Evolutionary conservation across 2,329 filamentous ascomycete species (phyloP), one percentile per base, ranked within the genome.

Genomic region (Exophiala alcalophila): DNA sequence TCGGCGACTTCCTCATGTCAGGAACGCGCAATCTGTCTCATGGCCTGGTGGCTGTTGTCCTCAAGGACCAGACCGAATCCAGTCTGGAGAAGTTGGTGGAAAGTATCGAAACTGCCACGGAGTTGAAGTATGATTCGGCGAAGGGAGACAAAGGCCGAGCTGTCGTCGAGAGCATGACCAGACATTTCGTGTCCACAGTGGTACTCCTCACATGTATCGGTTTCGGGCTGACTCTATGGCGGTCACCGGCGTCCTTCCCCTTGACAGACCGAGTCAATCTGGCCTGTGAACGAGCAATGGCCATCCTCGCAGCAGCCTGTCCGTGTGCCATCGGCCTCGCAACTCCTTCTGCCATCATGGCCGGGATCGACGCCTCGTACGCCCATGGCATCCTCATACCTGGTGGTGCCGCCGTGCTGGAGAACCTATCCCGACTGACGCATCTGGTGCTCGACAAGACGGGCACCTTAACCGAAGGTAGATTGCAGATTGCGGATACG

Each of bases 381-480:
- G 20, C 34, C 0, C 16, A 33, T 3, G 47, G 47, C 3, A 21
- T 50, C 12, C 30, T 50, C 8, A 16, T 50, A 12, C 44, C 39
- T 16, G 39, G 39, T 6, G 47, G 47, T 6, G 76, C 80, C 0
- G 70, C 78, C 26, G 73, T 72, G 2, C 76, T 86, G 12, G 83
- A 89, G 57, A 63, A 75, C 1, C 78, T 78, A 0, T 67, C 75
- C 40, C 80, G 76, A 44, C 66, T 76, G 0, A 73, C 78, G 0
- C 78, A 89, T 52, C 73, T 89, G 2, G 73, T 91, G 0, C 83
- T 91, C 50, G 85, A 91, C 68, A 91, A 91, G 63, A 91, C 86
- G 0, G 85, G 86, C 0, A 90, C 85, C 0, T 59, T 90, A 5
- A 90, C 86, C 0, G 61, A 69, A 16, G 83, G 80, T 0, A 69